Evolutionary conservation across 2,329 filamentous ascomycete genomes (phyloP).

Genomic region (Aspergillus sp.): DNA sequence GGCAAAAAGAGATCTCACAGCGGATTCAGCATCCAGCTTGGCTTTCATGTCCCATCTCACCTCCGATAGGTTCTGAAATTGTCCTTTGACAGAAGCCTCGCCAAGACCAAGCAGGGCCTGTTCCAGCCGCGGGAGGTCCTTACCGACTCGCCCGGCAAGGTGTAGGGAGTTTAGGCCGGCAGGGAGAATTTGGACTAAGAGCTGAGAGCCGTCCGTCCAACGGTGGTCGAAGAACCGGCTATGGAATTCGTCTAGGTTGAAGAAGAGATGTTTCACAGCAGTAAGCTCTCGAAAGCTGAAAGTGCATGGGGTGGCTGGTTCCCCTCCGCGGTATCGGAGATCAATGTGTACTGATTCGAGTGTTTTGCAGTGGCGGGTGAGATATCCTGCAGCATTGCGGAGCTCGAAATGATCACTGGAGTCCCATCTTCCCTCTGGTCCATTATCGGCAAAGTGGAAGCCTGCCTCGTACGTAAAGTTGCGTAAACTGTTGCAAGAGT

Average conservation of each 20-base stretch:
- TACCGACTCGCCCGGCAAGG: background rate
- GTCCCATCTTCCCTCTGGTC: background rate
- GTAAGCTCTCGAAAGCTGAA: background rate
- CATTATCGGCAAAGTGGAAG: background rate
- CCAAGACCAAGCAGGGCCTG: background rate
- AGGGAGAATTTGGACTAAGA: background rate
- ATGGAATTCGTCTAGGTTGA: background rate
- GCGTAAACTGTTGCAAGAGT: constrained; percentile 1
- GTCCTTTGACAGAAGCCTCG: accelerated
- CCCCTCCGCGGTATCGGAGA: background rate
- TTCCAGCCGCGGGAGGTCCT: background rate
- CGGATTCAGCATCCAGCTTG: background rate
- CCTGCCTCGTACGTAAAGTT: constrained; percentile 9
- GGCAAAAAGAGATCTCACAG: background rate
- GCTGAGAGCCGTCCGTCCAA: background rate
- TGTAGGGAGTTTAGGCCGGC: background rate
- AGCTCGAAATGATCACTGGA: background rate
- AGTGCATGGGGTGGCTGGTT: no score
- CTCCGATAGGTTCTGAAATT: background rate
- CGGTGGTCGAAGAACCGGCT: background rate
- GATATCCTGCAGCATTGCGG: background rate
- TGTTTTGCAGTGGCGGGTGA: background rate
- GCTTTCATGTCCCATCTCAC: background rate
- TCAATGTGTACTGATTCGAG: background rate
- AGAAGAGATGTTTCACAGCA: background rate